Conservation (phyloP, 495 filamentous ascomycete species). For the Xylaria grammica region DNA sequence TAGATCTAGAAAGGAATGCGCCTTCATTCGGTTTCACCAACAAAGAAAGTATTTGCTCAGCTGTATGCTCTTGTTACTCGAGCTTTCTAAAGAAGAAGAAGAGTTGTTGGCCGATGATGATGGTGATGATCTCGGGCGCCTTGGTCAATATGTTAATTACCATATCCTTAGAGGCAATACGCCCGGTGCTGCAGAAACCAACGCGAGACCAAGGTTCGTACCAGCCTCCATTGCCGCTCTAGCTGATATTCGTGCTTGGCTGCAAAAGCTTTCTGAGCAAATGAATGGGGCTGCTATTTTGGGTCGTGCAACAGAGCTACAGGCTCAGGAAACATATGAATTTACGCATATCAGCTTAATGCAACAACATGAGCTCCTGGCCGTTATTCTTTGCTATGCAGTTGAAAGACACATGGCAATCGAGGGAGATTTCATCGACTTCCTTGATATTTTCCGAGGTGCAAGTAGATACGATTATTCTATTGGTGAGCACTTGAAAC, state of each 20-base stretch:
- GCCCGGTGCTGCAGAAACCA: conserved; percentile 28
- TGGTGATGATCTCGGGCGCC: conserved; percentile 41
- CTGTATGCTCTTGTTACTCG: conserved; percentile 76
- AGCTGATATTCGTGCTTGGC: conserved; percentile 71
- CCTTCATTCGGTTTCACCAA: conserved; percentile 84
- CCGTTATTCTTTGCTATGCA: conserved; percentile 73
- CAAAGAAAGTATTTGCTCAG: conserved; percentile 78
- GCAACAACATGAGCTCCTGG: conserved; percentile 88
- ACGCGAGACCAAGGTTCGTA: conserved; percentile 53
- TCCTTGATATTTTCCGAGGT: conserved; percentile 67
- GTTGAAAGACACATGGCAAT: conserved; percentile 73
- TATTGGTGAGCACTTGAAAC: conserved; percentile 26
- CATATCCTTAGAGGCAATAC: conserved; percentile 43
- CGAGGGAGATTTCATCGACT: conserved; percentile 71
- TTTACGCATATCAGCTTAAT: conserved; percentile 73
- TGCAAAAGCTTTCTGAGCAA: conserved; percentile 73
- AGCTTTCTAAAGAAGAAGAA: conserved; percentile 66
- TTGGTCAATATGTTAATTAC: conserved; percentile 42
- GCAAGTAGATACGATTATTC: conserved; percentile 42
- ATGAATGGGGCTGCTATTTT: conserved; percentile 72
- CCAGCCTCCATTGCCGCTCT: conserved; percentile 74
- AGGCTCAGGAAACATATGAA: conserved; percentile 72
- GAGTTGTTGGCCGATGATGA: conserved; percentile 45
- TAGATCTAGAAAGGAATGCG: conserved; percentile 69
- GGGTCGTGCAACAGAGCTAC: conserved; percentile 66